Conservation (phyloP, 1,284 basidiomycete genomes). For the Leccinum solheimii region DNA sequence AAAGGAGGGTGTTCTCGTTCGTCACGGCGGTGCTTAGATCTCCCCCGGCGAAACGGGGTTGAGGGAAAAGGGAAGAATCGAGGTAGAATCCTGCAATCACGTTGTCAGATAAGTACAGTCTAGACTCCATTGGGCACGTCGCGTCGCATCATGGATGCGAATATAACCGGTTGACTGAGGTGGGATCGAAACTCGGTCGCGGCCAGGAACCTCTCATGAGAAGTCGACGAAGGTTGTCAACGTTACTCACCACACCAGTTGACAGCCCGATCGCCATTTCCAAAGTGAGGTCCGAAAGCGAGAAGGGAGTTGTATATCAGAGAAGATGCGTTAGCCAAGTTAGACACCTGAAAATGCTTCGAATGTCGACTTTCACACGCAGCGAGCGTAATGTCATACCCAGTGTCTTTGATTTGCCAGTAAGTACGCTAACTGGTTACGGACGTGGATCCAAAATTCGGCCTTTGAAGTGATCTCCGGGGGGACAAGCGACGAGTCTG, state of each 20-base stretch:
- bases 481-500: constrained; percentile 77
- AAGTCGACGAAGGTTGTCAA: not conserved
- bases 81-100: constrained; percentile 76
- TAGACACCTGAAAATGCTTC: constrained; percentile 61
- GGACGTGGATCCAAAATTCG: constrained; percentile 78
- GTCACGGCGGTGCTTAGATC: constrained; percentile 9
- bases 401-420: constrained; percentile 72
- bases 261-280: constrained; percentile 61
- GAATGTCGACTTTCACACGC: constrained; percentile 1
- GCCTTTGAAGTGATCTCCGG: constrained; percentile 61
- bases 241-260: constrained; percentile 83
- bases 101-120: constrained; percentile 11
- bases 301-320: constrained; percentile 76
- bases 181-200: not conserved
- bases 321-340: constrained; percentile 80
- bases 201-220: not conserved
- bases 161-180: not conserved
- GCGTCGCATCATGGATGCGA: not conserved
- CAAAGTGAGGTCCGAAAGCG: constrained; percentile 68
- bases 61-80: constrained; percentile 61
- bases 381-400: constrained; percentile 46
- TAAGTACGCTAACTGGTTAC: constrained; percentile 60
- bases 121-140: not conserved
- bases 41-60: constrained; percentile 36
- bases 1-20: constrained; percentile 45